Evolutionary conservation across 106 monocot genomes (phyloP), one percentile per base, ranked within the genome.

Genomic region (Dendrobium catenatum): DNA sequence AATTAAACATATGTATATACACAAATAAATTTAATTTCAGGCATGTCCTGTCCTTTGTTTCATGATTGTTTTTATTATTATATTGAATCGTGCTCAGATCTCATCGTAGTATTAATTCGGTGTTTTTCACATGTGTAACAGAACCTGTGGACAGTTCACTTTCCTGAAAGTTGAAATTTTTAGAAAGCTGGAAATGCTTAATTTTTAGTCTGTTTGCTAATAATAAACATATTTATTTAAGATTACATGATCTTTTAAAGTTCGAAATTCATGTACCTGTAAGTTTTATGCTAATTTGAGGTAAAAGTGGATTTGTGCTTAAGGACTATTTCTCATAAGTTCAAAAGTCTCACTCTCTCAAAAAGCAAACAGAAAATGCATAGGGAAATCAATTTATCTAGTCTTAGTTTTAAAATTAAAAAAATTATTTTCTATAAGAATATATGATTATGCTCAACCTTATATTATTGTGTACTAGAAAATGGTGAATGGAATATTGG

Each of bases 401-500:
- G 7, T 22, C 22, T 22, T 13, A 51, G 6, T 9, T 66, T 66
- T 66, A 26, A 9, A 24, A 26, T 66, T 66, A 66, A 6, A 5
- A 51, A 66, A 22, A 27, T 22, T 20, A 26, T 24, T 66, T 66
- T 66, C 26, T 64, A 5, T 24, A 24, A 66, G 64, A 10, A 24
- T 13, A 15, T 24, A 8, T 66, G 64, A 66, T 42, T n/a, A 11
- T 51, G 3, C 18, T 80, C 9, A 31, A 64, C 54, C 31, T 1
- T 27, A 56, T 17, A 26, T 13, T 54, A 5, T 83, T 18, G 55
- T 29, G 19, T 81, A 64, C 42, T 79, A 96, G 96, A 93, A 79
- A 92, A 92, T 83, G 93, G 90, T 78, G 51, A 13, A 51, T 96
- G 87, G 88, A 89, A 87, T 81, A 78, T 77, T 40, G 88, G 90